A percentile compares a stretch with the other conserved stretches of the same genome.
These are phyloP conservation scores for Gloeopeniophorella convolvens DNA, from an alignment of 768 basidiomycete species.

Conservation along the genomic window DNA sequence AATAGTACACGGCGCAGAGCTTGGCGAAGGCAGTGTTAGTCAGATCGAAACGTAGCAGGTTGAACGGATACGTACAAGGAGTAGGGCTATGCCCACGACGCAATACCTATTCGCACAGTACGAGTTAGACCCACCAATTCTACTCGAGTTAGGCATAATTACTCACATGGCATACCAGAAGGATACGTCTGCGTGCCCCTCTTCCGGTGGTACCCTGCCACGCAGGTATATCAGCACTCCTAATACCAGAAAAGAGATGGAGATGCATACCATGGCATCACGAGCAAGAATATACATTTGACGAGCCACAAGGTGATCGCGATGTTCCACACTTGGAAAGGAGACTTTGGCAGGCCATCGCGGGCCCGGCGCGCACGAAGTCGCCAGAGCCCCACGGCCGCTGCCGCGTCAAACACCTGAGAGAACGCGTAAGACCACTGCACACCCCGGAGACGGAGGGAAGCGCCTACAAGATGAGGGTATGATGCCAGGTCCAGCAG, in stretches of 20 bases:
- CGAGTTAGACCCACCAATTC: not conserved
- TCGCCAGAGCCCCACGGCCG: constrained; percentile 29
- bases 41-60: not conserved
- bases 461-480: constrained; percentile 31
- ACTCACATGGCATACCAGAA: constrained; percentile 28
- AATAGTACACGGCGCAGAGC: constrained; percentile 27
- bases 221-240: too few relatives aligned
- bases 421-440: not conserved
- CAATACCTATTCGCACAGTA: constrained; percentile 22
- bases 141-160: not conserved
- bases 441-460: not conserved
- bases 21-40: not conserved
- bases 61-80: constrained; percentile 21
- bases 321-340: constrained; percentile 22
- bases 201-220: constrained; percentile 25
- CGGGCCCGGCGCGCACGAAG: constrained; percentile 25
- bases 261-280: constrained; percentile 30
- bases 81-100: constrained; percentile 26
- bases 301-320: constrained; percentile 23
- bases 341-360: constrained; percentile 22
- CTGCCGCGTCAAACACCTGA: constrained; percentile 26
- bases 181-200: constrained; percentile 27
- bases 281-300: constrained; percentile 26
- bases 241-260: too few relatives aligned
- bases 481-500: constrained; percentile 36